phyloP scores from a whole-genome alignment of 1,284 basidiomycete species.

The Ceratobasidium sp. region DNA sequence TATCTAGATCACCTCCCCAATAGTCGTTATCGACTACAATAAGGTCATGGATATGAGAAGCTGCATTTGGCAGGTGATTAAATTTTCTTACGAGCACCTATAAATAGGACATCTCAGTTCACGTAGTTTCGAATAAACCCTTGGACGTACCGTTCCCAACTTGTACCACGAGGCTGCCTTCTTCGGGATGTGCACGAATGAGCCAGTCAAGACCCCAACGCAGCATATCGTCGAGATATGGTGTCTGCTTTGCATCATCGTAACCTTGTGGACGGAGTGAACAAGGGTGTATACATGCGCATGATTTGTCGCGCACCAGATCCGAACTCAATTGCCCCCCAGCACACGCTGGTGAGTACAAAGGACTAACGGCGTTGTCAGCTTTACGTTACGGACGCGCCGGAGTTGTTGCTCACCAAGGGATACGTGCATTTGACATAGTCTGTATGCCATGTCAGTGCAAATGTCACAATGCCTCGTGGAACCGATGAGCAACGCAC shows the following conservation, averaged over 20 bases:
- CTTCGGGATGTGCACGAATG: conserved; percentile 83
- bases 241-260: conserved; percentile 80
- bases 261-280: conserved; percentile 63
- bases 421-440: conserved; percentile 89
- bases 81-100: conserved; percentile 19
- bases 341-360: conserved; percentile 81
- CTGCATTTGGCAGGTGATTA: conserved; percentile 15
- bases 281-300: conserved; percentile 23
- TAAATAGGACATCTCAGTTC: not conserved
- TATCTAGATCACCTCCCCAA: conserved; percentile 85
- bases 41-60: conserved; percentile 2
- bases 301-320: conserved; percentile 57
- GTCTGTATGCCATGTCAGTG: conserved; percentile 56
- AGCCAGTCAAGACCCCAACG: conserved; percentile 93
- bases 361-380: conserved; percentile 61
- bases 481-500: conserved; percentile 51
- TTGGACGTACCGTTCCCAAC: conserved; percentile 64
- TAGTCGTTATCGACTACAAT: conserved; percentile 69
- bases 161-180: conserved; percentile 78
- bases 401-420: conserved; percentile 58
- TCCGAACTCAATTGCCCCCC: conserved; percentile 86
- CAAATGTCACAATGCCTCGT: not conserved
- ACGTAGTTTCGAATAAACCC: not conserved
- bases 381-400: conserved; percentile 13
- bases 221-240: conserved; percentile 84